Conservation (phyloP, 2,329 filamentous ascomycete species). For the Beauveria rudraprayagi region DNA sequence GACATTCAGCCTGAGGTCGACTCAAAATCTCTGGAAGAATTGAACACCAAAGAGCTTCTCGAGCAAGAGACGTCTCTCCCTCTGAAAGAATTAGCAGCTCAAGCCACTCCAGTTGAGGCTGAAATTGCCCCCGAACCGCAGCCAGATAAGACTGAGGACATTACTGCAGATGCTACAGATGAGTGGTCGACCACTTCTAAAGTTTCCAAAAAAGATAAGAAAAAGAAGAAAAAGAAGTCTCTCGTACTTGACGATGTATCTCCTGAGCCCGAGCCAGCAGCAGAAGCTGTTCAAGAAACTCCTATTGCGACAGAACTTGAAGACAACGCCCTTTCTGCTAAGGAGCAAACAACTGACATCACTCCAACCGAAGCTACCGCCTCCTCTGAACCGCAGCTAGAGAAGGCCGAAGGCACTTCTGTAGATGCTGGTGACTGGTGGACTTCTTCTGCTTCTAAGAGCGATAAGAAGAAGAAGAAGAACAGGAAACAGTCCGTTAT, state of each 20-base stretch:
- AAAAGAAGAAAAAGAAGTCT: constrained; percentile 14
- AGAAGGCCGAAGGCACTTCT: not conserved
- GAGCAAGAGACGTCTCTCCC: not conserved
- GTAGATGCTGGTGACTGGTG: constrained; percentile 2
- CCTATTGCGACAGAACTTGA: not conserved
- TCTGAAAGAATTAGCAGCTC: not conserved
- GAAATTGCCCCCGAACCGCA: not conserved
- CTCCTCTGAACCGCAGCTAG: not conserved
- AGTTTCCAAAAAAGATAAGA: constrained; percentile 20
- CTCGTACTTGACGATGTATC: constrained; percentile 6
- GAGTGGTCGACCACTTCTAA: constrained; percentile 5
- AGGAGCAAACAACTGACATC: not conserved
- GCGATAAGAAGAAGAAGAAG: constrained; percentile 23
- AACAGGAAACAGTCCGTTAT: constrained; percentile 15
- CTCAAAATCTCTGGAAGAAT: not conserved
- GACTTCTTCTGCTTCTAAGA: constrained; percentile 22
- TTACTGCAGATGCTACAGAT: not conserved
- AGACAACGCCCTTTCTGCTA: not conserved
- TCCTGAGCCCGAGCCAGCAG: not conserved
- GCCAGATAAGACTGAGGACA: not conserved
- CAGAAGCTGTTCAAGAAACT: not conserved
- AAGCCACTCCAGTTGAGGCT: not conserved
- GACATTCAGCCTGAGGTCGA: not conserved
- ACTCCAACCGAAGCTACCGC: too few relatives aligned
- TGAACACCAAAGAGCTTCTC: not conserved